These are phyloP conservation scores for Clarireedia sp. DNA, from an alignment of 2,329 filamentous ascomycete species.

Conservation along the genomic window DNA sequence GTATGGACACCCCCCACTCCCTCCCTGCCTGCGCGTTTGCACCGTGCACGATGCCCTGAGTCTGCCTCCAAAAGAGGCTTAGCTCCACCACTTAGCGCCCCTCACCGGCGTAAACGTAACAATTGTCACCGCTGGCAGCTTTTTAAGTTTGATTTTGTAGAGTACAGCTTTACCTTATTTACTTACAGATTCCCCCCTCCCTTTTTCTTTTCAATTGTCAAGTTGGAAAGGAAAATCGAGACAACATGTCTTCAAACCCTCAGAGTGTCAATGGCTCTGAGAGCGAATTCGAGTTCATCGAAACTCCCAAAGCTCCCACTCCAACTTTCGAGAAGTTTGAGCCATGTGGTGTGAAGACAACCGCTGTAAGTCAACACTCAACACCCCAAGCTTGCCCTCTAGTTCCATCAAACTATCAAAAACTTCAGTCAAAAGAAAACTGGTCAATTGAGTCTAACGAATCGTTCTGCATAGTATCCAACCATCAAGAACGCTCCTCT, in stretches of 20 bases:
- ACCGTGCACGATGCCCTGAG: too few species aligned
- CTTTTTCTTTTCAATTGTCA: slow-evolving; percentile 10
- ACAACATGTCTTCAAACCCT: slow-evolving; percentile 40
- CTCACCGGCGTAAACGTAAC: not conserved
- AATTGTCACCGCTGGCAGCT: not conserved
- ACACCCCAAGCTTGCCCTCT: not conserved
- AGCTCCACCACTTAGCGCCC: not conserved
- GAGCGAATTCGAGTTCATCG: slow-evolving; percentile 57
- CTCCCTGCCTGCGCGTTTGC: too few species aligned
- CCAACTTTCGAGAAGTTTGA: slow-evolving; percentile 44
- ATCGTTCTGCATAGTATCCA: slow-evolving; percentile 52
- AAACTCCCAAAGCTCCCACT: slow-evolving; percentile 44
- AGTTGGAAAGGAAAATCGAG: slow-evolving; percentile 16
- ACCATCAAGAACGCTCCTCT: slow-evolving; percentile 91
- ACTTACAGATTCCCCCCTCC: slow-evolving; percentile 7
- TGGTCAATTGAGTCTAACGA: slow-evolving; percentile 26
- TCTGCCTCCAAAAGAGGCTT: not conserved
- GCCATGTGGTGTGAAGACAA: slow-evolving; percentile 48
- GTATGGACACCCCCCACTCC: too few species aligned
- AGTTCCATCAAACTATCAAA: not conserved
- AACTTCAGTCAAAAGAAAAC: not conserved
- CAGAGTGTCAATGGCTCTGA: slow-evolving; percentile 41
- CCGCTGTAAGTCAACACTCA: slow-evolving; percentile 37
- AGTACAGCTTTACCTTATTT: not conserved
- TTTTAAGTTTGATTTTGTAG: not conserved